Evolutionary conservation across 139 green algal species (phyloP).

Genomic region (Picochlorum sp.): DNA sequence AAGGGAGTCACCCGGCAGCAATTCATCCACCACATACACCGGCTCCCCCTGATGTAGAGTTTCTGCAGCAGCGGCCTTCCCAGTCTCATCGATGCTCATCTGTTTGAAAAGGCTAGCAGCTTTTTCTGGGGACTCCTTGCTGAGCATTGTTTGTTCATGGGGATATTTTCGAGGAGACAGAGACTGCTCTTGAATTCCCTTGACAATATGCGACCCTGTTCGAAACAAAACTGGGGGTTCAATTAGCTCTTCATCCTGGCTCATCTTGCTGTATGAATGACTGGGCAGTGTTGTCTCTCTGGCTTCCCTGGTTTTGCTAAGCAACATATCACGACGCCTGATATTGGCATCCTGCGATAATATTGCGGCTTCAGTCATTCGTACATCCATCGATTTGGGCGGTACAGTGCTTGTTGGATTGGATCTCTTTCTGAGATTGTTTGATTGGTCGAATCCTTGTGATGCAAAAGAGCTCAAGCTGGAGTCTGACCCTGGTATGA

Average conservation of each 20-base stretch:
- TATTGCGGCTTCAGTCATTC: background rate
- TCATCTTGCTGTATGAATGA: background rate
- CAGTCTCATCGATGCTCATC: conserved; percentile 5
- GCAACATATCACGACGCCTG: background rate
- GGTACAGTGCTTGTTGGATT: background rate
- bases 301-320: conserved; percentile 2
- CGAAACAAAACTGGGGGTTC: conserved; percentile 7
- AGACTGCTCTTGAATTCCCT: background rate
- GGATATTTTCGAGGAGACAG: background rate
- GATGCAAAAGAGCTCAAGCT: background rate
- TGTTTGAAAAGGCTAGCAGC: background rate
- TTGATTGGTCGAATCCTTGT: background rate
- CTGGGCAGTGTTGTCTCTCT: conserved; percentile 2
- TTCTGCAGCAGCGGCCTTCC: background rate
- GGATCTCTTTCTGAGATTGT: background rate
- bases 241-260: conserved; percentile 7
- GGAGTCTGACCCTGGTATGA: too few species aligned
- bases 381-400: background rate
- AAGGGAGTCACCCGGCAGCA: background rate
- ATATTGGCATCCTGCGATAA: background rate
- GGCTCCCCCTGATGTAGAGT: background rate
- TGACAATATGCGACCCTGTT: conserved; percentile 2
- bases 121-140: background rate
- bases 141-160: too few species aligned
- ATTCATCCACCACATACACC: background rate